These are phyloP conservation scores for Pythium dissimile DNA, from an alignment of 352 stramenopile species.

Conservation along the genomic window DNA sequence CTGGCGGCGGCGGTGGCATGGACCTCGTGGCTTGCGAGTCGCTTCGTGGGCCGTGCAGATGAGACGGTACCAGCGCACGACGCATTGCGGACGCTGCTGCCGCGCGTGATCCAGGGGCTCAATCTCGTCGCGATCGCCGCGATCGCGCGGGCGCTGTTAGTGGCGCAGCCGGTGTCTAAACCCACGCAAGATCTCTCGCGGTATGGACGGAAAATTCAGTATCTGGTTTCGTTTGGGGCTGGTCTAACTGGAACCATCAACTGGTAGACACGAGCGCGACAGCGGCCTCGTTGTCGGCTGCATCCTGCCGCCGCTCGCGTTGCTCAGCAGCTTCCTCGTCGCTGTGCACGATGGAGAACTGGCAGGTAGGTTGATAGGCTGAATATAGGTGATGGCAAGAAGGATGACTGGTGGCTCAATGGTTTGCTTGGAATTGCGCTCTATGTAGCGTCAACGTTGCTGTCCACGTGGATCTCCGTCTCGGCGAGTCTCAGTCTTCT, in stretches of 20 bases:
- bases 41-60: neutral
- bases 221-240: no score
- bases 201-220: constrained; percentile 1
- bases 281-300: constrained; percentile 55
- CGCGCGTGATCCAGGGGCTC: constrained; percentile 34
- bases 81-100: constrained; percentile 14
- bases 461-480: constrained; percentile 56
- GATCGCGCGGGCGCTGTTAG: constrained; percentile 27
- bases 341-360: constrained; percentile 28
- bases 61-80: neutral
- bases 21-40: constrained; percentile 26
- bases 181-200: constrained; percentile 18
- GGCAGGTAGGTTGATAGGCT: constrained; percentile 24
- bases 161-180: constrained; percentile 15
- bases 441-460: constrained; percentile 31
- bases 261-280: constrained; percentile 47
- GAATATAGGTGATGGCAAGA: no score
- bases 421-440: neutral
- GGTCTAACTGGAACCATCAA: no score
- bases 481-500: constrained; percentile 44
- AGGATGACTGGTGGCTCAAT: no score
- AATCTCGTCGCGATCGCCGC: constrained; percentile 28
- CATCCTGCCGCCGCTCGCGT: constrained; percentile 48
- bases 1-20: constrained; percentile 32
- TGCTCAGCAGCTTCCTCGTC: constrained; percentile 51